phyloP scores from a whole-genome alignment of 139 green algal genomes.

The Picochlorum sp. region DNA sequence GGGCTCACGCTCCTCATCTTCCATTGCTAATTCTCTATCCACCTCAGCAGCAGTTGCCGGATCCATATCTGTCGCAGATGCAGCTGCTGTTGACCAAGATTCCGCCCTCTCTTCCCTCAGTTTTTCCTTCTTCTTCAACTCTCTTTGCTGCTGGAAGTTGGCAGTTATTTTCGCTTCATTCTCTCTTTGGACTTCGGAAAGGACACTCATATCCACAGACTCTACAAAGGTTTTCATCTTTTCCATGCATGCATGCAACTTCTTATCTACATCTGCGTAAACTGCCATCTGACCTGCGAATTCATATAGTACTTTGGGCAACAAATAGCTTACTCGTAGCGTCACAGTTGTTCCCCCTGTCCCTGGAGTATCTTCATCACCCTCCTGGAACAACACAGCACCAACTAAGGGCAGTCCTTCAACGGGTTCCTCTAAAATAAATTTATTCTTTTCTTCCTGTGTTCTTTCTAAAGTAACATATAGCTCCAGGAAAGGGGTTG shows the following conservation, averaged over 20 bases:
- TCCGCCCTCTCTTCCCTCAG: not conserved
- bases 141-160: constrained; percentile 4
- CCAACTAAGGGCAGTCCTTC: constrained; percentile 18
- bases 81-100: not conserved
- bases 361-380: constrained; percentile 5
- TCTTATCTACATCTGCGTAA: constrained; percentile 25
- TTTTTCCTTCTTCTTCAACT: not conserved
- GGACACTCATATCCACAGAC: not conserved
- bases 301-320: constrained; percentile 22
- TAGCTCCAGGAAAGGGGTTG: constrained; percentile 28
- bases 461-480: constrained; percentile 21
- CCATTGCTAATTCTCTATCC: constrained; percentile 1
- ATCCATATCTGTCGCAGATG: not conserved
- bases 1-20: not conserved
- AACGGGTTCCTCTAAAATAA: constrained; percentile 23
- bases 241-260: constrained; percentile 15
- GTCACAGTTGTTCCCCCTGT: constrained; percentile 10
- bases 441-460: constrained; percentile 15
- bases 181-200: not conserved
- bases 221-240: constrained; percentile 14
- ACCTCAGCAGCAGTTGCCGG: not conserved
- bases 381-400: constrained; percentile 27
- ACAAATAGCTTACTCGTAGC: constrained; percentile 21
- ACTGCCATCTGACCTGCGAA: constrained; percentile 25
- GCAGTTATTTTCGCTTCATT: not conserved